Conservation (phyloP, 371 early-diverging fungal species). For the Mucor saturninus region DNA sequence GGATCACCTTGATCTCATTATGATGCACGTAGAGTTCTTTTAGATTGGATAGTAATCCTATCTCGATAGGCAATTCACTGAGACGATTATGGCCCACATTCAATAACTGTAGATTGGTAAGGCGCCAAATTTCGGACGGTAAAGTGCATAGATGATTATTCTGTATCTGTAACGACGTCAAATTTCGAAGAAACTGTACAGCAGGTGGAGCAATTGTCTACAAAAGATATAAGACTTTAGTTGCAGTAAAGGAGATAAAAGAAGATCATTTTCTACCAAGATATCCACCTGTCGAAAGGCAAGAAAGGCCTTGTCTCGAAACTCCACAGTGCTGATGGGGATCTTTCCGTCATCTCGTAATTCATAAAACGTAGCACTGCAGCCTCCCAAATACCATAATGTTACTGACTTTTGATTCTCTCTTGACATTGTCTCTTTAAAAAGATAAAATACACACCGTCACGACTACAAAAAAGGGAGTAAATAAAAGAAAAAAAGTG, state of each 20-base stretch:
- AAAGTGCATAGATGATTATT: constrained; percentile 84
- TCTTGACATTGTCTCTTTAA: background rate
- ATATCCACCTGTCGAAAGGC: constrained; percentile 29
- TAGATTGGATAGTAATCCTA: constrained; percentile 82
- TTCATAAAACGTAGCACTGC: constrained; percentile 34
- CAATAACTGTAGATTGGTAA: constrained; percentile 69
- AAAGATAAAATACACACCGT: too few relatives aligned
- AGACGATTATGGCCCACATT: constrained; percentile 93
- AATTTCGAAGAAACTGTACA: constrained; percentile 35
- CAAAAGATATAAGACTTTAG: too few relatives aligned
- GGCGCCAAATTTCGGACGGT: constrained; percentile 74
- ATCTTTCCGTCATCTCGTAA: constrained; percentile 8
- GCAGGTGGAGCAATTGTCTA: constrained; percentile 52
- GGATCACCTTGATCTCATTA: constrained; percentile 86
- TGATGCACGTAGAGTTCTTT: constrained; percentile 90
- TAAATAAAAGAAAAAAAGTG: constrained; percentile 3
- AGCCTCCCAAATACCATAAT: constrained; percentile 37
- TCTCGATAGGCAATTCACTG: constrained; percentile 80
- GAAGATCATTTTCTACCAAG: constrained; percentile 26
- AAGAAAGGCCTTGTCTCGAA: constrained; percentile 31
- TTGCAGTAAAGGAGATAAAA: background rate
- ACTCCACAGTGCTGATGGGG: constrained; percentile 26
- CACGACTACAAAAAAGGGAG: constrained; percentile 7
- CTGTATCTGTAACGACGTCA: constrained; percentile 88
- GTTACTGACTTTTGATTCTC: constrained; percentile 28